A percentile compares a stretch with the other conserved stretches of the same genome.
Conservation (phyloP, 2,329 filamentous ascomycete genomes). For the Iodosphaeria phyllophila region DNA sequence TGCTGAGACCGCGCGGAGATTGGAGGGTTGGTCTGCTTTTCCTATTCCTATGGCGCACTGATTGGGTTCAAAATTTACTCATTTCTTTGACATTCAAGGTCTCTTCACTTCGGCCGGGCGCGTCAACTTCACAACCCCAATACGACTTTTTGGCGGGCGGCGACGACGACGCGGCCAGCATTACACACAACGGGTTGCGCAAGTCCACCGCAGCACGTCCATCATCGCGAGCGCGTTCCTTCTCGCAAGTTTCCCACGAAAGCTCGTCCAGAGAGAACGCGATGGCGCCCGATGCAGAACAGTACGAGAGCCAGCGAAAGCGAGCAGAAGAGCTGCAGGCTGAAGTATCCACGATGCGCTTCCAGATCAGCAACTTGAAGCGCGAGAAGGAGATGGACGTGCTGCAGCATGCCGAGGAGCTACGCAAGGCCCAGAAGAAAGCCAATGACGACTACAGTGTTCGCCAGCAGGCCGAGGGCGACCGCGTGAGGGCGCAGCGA, state of each 20-base stretch:
- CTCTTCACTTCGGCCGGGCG: too few relatives aligned
- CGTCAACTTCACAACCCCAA: constrained; percentile 29
- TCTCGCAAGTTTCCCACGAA: constrained; percentile 37
- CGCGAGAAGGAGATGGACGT: constrained; percentile 71
- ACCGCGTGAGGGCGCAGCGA: constrained; percentile 27
- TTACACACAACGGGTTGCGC: too few relatives aligned
- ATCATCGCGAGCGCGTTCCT: constrained; percentile 17
- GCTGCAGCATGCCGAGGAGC: constrained; percentile 64
- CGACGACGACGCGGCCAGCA: constrained; percentile 18
- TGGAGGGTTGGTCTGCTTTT: constrained; percentile 54
- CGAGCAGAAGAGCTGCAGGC: constrained; percentile 67
- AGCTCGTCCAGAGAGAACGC: constrained; percentile 43
- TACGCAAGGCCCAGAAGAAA: constrained; percentile 60
- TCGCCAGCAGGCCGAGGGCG: constrained; percentile 38
- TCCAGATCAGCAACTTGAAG: constrained; percentile 71
- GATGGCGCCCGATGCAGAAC: constrained; percentile 36
- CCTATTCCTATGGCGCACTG: constrained; percentile 44
- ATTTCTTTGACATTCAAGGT: too few relatives aligned
- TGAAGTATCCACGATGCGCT: constrained; percentile 72
- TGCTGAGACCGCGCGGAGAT: too few relatives aligned
- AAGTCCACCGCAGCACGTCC: too few relatives aligned
- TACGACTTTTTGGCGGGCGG: constrained; percentile 41
- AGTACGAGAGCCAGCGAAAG: constrained; percentile 36
- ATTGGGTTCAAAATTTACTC: too few relatives aligned
- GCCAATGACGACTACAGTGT: constrained; percentile 73